A percentile compares a stretch with the other conserved stretches of the same genome.
phyloP scores from a whole-genome alignment of 768 basidiomycete species.

The Saitozyma podzolica region DNA sequence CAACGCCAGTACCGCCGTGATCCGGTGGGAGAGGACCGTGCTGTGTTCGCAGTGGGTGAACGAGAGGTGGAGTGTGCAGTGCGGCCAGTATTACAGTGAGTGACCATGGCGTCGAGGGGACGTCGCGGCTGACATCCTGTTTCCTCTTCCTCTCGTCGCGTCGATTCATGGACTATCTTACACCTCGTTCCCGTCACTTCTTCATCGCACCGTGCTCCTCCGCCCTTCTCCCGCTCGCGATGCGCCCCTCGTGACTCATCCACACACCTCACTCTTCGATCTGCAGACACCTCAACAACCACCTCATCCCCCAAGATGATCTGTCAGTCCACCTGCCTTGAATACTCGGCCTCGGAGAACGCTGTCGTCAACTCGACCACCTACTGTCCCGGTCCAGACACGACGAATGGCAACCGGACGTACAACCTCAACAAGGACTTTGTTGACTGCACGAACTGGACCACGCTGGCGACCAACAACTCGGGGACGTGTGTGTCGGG shows the following conservation, averaged over 20 bases:
- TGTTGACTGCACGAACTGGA: slow-evolving; percentile 49
- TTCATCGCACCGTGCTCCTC: no score
- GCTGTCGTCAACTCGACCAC: slow-evolving; percentile 27
- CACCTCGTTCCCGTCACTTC: not conserved
- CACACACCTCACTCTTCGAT: not conserved
- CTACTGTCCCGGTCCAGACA: slow-evolving; percentile 48
- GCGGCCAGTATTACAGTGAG: slow-evolving; percentile 45
- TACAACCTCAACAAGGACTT: slow-evolving; percentile 45
- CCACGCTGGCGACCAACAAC: slow-evolving; percentile 44
- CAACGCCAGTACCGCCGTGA: slow-evolving; percentile 38
- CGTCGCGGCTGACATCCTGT: not conserved
- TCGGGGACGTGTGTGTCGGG: slow-evolving; percentile 42
- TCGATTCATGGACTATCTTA: not conserved
- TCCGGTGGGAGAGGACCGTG: slow-evolving; percentile 49
- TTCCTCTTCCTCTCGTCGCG: not conserved
- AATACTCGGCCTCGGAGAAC: slow-evolving; percentile 42
- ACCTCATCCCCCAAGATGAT: slow-evolving; percentile 50
- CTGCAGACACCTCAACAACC: slow-evolving; percentile 26
- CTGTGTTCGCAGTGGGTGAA: slow-evolving; percentile 51
- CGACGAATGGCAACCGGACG: slow-evolving; percentile 34
- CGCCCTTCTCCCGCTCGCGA: not conserved
- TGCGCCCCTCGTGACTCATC: not conserved
- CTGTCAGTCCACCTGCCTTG: slow-evolving; percentile 47
- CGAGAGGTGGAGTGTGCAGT: slow-evolving; percentile 35
- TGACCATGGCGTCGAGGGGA: not conserved